Evolutionary conservation across 257 asterid genomes (phyloP).

Genomic region (Vinca minor): DNA sequence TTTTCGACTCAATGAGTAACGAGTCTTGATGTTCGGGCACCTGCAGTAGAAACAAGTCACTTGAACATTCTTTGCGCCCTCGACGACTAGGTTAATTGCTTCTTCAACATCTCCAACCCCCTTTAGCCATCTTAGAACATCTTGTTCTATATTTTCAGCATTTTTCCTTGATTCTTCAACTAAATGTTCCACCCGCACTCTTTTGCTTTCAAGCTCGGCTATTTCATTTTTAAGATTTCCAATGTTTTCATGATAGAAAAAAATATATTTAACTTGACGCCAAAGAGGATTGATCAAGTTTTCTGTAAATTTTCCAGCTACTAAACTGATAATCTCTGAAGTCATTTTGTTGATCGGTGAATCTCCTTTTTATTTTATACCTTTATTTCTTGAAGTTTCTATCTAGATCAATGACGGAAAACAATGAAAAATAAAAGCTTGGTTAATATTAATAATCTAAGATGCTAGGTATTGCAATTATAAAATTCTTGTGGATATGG

Average conservation of each 20-base stretch:
- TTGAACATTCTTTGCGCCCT: background rate
- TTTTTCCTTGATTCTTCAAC: slow-evolving; percentile 5
- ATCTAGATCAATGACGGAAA: background rate
- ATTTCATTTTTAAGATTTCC: background rate
- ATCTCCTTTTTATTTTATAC: background rate
- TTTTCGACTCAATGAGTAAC: slow-evolving; percentile 12
- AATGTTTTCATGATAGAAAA: background rate
- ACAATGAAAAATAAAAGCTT: too few species aligned
- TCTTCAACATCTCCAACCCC: background rate
- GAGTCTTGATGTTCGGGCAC: slow-evolving; percentile 6
- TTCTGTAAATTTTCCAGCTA: too few species aligned
- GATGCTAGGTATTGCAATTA: too few species aligned
- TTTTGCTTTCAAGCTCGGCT: background rate
- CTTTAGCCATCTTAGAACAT: background rate
- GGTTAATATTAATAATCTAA: too few species aligned
- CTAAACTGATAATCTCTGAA: background rate
- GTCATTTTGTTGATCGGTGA: background rate
- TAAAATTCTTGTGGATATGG: too few species aligned
- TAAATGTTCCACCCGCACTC: background rate
- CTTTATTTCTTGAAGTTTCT: too few species aligned
- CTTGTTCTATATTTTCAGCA: background rate
- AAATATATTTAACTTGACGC: background rate
- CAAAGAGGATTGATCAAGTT: background rate
- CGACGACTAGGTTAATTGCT: background rate
- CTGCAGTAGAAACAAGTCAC: background rate